Percentiles rank a stretch among this genome's conserved stretches.
phyloP scores from a whole-genome alignment of 306 rosid genomes.

The Erythrophleum fordii region DNA sequence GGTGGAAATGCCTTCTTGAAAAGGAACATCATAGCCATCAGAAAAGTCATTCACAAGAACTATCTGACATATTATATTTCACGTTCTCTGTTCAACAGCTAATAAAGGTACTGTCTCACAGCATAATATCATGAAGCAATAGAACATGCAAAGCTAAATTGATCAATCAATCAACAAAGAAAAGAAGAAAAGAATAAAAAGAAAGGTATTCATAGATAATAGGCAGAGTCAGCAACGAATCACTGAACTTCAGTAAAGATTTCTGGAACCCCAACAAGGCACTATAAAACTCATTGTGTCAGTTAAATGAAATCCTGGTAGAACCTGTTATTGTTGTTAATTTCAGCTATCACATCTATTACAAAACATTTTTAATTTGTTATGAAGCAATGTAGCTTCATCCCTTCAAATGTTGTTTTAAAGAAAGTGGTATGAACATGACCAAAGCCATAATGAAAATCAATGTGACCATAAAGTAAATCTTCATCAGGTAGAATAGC shows the following conservation, averaged over 20 bases:
- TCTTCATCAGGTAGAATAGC: not conserved
- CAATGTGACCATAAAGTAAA: not conserved
- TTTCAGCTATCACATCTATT: constrained; percentile 15
- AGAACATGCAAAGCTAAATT: constrained; percentile 25
- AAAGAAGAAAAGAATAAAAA: not conserved
- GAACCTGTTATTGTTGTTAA: constrained; percentile 14
- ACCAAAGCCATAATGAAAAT: not conserved
- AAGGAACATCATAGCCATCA: constrained; percentile 31
- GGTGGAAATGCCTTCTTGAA: constrained; percentile 14
- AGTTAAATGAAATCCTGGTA: constrained; percentile 12
- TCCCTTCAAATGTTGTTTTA: constrained; percentile 9
- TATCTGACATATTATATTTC: not conserved
- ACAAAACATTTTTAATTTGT: constrained; percentile 6
- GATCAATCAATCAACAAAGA: constrained; percentile 13
- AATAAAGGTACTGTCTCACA: not conserved
- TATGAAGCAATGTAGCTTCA: constrained; percentile 20
- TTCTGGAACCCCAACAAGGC: not conserved
- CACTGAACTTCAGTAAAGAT: constrained; percentile 13
- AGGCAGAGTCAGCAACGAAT: constrained; percentile 12
- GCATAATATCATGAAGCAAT: constrained; percentile 9
- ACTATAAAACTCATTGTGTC: constrained; percentile 19
- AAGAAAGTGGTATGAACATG: constrained; percentile 19
- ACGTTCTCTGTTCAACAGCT: constrained; percentile 18
- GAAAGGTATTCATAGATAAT: not conserved
- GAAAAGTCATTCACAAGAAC: constrained; percentile 26